A percentile compares a stretch with the other conserved stretches of the same genome.
These are phyloP conservation scores for Lasiodiplodia theobromae DNA, from an alignment of 2,329 filamentous ascomycete species.

Conservation along the genomic window DNA sequence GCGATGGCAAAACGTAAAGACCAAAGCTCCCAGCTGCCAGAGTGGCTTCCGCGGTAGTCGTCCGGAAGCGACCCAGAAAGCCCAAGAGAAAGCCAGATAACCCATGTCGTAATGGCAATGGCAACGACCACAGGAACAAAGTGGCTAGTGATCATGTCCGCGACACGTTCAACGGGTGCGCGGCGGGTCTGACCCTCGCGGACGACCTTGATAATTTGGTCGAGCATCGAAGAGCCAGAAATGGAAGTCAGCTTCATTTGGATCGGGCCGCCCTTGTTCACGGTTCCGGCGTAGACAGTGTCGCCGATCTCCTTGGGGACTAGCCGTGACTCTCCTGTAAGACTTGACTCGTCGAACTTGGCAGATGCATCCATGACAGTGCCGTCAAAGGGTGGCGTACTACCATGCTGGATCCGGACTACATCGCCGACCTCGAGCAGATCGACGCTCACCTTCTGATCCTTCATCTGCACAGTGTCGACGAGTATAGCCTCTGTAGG, in stretches of 20 bases:
- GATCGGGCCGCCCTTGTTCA: constrained; percentile 73
- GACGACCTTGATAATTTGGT: constrained; percentile 79
- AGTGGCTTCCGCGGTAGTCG: constrained; percentile 60
- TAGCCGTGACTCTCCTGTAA: constrained; percentile 79
- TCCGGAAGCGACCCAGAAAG: constrained; percentile 63
- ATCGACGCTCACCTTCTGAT: constrained; percentile 65
- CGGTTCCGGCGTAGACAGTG: constrained; percentile 73
- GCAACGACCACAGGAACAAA: constrained; percentile 78
- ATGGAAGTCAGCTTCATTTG: constrained; percentile 69
- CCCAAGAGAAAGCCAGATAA: constrained; percentile 73
- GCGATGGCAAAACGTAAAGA: constrained; percentile 84
- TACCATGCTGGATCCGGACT: constrained; percentile 78
- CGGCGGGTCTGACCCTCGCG: constrained; percentile 78
- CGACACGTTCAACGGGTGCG: constrained; percentile 77
- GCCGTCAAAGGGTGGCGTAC: constrained; percentile 86
- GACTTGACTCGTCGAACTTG: constrained; percentile 86
- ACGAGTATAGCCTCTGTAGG: constrained; percentile 79
- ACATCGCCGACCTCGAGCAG: constrained; percentile 63
- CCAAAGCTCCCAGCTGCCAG: constrained; percentile 74
- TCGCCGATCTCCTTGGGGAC: constrained; percentile 71
- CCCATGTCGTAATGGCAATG: constrained; percentile 74
- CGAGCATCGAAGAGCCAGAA: constrained; percentile 76
- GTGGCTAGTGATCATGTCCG: constrained; percentile 75
- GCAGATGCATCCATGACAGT: constrained; percentile 62
- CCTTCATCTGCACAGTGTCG: constrained; percentile 47